phyloP scores from a whole-genome alignment of 306 rosid genomes.

The Fragaria ananassa region DNA sequence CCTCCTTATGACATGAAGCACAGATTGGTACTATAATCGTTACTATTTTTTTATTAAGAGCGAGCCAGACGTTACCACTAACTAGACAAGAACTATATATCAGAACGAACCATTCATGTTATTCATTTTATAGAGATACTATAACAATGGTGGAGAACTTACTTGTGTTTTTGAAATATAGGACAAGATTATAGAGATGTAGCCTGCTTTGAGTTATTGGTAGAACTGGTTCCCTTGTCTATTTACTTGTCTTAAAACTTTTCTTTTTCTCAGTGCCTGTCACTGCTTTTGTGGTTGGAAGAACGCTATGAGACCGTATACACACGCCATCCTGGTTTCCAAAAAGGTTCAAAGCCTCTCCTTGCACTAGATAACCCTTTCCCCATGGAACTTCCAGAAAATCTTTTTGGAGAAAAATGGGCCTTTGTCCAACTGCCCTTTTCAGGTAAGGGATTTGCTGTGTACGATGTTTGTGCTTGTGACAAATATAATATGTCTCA shows the following conservation, averaged over 20 bases:
- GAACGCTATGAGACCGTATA: slow-evolving; percentile 82
- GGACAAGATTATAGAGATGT: background rate
- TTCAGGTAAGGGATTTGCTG: slow-evolving; percentile 51
- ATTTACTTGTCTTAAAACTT: background rate
- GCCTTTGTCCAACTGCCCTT: slow-evolving; percentile 92
- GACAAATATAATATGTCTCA: background rate
- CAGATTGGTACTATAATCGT: background rate
- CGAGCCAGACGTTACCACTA: background rate
- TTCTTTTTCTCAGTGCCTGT: slow-evolving; percentile 59
- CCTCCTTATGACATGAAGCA: background rate
- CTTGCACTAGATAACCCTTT: slow-evolving; percentile 89
- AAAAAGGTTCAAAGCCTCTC: slow-evolving; percentile 76
- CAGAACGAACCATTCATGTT: background rate
- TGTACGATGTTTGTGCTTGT: background rate
- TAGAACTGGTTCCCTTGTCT: background rate
- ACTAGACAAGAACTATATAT: background rate
- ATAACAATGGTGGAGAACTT: background rate
- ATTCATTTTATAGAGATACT: background rate
- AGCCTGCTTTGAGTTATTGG: background rate
- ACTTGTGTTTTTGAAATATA: background rate
- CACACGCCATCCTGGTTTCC: slow-evolving; percentile 87
- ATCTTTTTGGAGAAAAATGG: slow-evolving; percentile 90
- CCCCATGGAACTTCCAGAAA: slow-evolving; percentile 85
- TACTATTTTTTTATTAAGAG: background rate
- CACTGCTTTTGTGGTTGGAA: slow-evolving; percentile 80